A percentile compares a stretch with the other conserved stretches of the same genome.
Conservation (phyloP, 225 moss, liverwort and hornwort genomes). For the Physcomitrium patens region DNA sequence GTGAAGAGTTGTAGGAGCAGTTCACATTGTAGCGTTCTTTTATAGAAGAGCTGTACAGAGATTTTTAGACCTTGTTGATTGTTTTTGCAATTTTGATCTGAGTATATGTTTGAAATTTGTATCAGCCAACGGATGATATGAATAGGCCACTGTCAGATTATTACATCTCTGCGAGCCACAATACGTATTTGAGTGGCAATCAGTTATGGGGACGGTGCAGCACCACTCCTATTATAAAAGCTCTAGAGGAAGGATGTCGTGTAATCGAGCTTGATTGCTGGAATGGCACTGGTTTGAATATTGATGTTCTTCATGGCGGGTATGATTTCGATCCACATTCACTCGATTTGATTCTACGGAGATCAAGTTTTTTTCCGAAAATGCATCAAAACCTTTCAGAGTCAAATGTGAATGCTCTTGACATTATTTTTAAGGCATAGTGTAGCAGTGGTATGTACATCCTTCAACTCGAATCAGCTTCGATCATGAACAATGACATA, state of each 20-base stretch:
- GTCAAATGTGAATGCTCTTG: background rate
- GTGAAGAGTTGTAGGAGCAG: background rate
- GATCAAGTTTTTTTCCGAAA: background rate
- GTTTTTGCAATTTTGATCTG: background rate
- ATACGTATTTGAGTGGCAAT: slow-evolving; percentile 92
- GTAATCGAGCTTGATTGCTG: slow-evolving; percentile 95
- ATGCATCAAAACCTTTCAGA: no score
- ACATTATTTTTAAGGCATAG: background rate
- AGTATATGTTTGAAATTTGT: slow-evolving; percentile 26
- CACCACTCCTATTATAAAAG: slow-evolving; percentile 61
- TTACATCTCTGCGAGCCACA: slow-evolving; percentile 82
- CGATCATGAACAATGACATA: slow-evolving; percentile 24
- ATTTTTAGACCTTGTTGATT: background rate
- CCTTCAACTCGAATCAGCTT: background rate
- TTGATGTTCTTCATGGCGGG: slow-evolving; percentile 95
- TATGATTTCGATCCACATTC: slow-evolving; percentile 27
- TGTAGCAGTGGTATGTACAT: background rate
- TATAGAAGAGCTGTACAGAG: background rate
- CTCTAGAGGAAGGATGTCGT: slow-evolving; percentile 72
- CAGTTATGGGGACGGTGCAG: slow-evolving; percentile 84
- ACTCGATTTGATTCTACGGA: background rate
- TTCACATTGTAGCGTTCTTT: no score
- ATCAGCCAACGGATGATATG: slow-evolving; percentile 81
- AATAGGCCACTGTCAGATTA: slow-evolving; percentile 77
- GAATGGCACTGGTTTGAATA: slow-evolving; percentile 56